A percentile compares a stretch with the other conserved stretches of the same genome.
phyloP scores from a whole-genome alignment of 2,329 filamentous ascomycete species.

The Drechslerella stenobrocha region DNA sequence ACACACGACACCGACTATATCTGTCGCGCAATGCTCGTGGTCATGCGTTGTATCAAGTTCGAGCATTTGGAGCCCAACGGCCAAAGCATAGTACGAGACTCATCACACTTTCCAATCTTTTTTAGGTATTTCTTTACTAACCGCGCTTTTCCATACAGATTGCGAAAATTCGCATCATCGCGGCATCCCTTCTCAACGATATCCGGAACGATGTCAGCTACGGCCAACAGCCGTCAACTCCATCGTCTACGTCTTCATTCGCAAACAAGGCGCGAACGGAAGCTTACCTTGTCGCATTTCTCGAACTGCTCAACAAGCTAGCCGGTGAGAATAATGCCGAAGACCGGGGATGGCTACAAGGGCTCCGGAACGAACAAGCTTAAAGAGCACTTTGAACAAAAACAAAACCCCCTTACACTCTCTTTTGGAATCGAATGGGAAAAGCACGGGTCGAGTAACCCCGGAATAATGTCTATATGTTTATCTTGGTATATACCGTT shows the following conservation, averaged over 20 bases:
- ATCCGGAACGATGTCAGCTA: constrained; percentile 45
- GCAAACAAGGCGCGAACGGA: constrained; percentile 47
- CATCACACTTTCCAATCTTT: background rate
- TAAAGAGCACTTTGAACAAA: background rate
- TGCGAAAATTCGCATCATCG: constrained; percentile 47
- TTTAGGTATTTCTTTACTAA: constrained; percentile 2
- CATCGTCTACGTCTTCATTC: constrained; percentile 47
- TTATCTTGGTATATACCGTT: constrained; percentile 9
- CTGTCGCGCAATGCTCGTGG: constrained; percentile 46
- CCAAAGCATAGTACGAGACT: constrained; percentile 45
- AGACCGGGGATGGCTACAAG: constrained; percentile 44
- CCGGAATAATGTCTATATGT: constrained; percentile 32
- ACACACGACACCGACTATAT: constrained; percentile 46
- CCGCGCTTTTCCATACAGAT: constrained; percentile 9
- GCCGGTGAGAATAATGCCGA: constrained; percentile 46
- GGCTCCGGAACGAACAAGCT: constrained; percentile 36
- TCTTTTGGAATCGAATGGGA: background rate
- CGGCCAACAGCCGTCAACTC: constrained; percentile 44
- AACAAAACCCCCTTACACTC: background rate
- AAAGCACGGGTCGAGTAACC: background rate
- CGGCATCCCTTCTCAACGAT: constrained; percentile 40
- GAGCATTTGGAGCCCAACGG: constrained; percentile 47
- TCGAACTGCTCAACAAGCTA: constrained; percentile 40
- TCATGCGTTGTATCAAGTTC: constrained; percentile 45
- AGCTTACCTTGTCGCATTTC: constrained; percentile 47